Percentiles rank a stretch among this genome's conserved stretches.
These are phyloP conservation scores for Toxoplasma gondii DNA, from an alignment of 169 alveolate genomes.

Conservation along the genomic window DNA sequence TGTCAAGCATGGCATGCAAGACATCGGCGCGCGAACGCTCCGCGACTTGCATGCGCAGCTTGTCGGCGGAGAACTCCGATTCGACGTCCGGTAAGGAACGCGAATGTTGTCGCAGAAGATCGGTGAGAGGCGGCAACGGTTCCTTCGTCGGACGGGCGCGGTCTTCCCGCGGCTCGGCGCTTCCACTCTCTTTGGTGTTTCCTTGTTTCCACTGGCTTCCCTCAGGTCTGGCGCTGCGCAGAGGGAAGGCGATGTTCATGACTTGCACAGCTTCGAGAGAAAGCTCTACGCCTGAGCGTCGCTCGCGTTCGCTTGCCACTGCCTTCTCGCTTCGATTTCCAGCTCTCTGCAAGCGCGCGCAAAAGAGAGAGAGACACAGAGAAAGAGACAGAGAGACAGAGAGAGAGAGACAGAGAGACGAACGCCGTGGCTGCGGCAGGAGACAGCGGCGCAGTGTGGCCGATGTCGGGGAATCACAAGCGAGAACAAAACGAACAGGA, in stretches of 20 bases:
- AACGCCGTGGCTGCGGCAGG: neutral
- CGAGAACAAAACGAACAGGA: neutral
- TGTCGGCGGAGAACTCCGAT: conserved; percentile 57
- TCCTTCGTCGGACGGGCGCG: too few species aligned
- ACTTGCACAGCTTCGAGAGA: conserved; percentile 59
- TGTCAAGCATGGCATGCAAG: conserved; percentile 72
- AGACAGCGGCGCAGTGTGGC: neutral
- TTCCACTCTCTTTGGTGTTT: neutral
- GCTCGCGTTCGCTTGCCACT: neutral
- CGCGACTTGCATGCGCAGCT: conserved; percentile 57
- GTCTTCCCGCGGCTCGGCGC: too few species aligned
- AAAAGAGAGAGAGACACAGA: too few species aligned
- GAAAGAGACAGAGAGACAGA: neutral
- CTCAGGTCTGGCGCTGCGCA: conserved; percentile 78
- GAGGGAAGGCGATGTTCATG: conserved; percentile 77
- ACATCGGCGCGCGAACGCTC: conserved; percentile 60
- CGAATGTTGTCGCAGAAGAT: neutral
- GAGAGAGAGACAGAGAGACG: neutral
- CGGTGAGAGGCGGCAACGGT: too few species aligned
- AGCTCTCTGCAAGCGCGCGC: neutral
- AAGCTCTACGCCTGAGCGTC: conserved; percentile 7
- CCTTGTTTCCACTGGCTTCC: neutral
- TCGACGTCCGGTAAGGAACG: conserved; percentile 63
- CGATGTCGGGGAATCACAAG: neutral
- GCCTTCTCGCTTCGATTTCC: neutral